These are phyloP conservation scores for Candida dajiaensis DNA, from an alignment of 805 yeast genomes.

Conservation along the genomic window DNA sequence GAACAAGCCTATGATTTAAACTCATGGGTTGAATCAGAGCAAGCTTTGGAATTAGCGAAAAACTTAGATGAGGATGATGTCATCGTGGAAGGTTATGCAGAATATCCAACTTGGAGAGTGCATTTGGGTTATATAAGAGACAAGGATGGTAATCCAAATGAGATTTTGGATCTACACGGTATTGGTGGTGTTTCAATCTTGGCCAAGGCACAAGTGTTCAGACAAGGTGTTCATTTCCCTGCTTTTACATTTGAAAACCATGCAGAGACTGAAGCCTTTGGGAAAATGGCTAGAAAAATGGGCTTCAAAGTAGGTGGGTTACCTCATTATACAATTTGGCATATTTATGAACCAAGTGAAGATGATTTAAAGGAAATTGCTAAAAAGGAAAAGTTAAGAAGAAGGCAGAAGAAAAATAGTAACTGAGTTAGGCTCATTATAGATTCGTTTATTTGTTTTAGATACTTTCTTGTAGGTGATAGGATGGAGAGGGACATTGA, in stretches of 20 bases:
- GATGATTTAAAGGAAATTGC: constrained; percentile 73
- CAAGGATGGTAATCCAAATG: constrained; percentile 51
- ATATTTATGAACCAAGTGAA: constrained; percentile 83
- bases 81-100: constrained; percentile 84
- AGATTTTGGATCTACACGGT: constrained; percentile 71
- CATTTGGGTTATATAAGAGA: constrained; percentile 73
- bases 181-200: constrained; percentile 83
- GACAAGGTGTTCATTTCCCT: constrained; percentile 79
- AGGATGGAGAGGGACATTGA: too few species aligned
- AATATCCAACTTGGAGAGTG: constrained; percentile 80
- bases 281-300: constrained; percentile 72
- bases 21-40: constrained; percentile 89
- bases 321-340: constrained; percentile 90
- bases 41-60: constrained; percentile 62
- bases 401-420: constrained; percentile 30
- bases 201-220: constrained; percentile 66
- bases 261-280: constrained; percentile 87
- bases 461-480: too few species aligned
- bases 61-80: constrained; percentile 73
- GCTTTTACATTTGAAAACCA: constrained; percentile 80
- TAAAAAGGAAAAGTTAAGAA: constrained; percentile 57
- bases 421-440: neutral
- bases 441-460: neutral
- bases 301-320: constrained; percentile 82
- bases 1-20: constrained; percentile 96